Evolutionary conservation across 108 stramenopile genomes (phyloP), one percentile per base, ranked within the genome.

Genomic region (Skeletonema grethae): DNA sequence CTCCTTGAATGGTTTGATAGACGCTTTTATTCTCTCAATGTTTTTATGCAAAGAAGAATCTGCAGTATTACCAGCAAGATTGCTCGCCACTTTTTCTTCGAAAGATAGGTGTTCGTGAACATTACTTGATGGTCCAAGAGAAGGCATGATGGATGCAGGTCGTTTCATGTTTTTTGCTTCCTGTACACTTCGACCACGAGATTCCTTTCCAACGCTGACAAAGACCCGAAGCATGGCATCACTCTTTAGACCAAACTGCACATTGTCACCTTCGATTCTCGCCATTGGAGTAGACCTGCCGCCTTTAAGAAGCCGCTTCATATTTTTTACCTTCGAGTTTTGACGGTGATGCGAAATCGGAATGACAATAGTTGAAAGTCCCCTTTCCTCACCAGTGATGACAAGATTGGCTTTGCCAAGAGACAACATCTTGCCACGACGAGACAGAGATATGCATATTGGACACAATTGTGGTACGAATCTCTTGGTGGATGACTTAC

Each of bases 321-420:
- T 53, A 43, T 43, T 15, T 53, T 53, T 53, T 7, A 20, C 50
- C 0, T 53, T 53, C 18, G 50, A 53, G 1, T 53, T 24, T 53
- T 8, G 50, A 24, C 22, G n/a, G 50, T 7, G 2, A 5, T 18
- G 18, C 7, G 32, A 18, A 1, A 61, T 61, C 2, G 60, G 60
- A 61, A 35, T 18, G n/a, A 61, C 31, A 16, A 6, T 35, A 13
- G 57, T 13, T 0, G 60, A 35, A 0, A n/a, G 5, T 60, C 60
- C 60, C 38, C 38, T 20, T 7, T 61, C 60, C 8, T 61, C 60
- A 20, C 60, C 60, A 8, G 34, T 61, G 16, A 61, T n/a, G 18
- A 61, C 22, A 4, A 61, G 35, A 11, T 61, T 61, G 10, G 60
- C 60, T 32, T n/a, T 61, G 15, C 60, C 60, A 10, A 61, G 34